A percentile compares a stretch with the other conserved stretches of the same genome.
These are phyloP conservation scores for Aspergillus pseudoviridinutans DNA, from an alignment of 2,329 filamentous ascomycete species.

Conservation along the genomic window DNA sequence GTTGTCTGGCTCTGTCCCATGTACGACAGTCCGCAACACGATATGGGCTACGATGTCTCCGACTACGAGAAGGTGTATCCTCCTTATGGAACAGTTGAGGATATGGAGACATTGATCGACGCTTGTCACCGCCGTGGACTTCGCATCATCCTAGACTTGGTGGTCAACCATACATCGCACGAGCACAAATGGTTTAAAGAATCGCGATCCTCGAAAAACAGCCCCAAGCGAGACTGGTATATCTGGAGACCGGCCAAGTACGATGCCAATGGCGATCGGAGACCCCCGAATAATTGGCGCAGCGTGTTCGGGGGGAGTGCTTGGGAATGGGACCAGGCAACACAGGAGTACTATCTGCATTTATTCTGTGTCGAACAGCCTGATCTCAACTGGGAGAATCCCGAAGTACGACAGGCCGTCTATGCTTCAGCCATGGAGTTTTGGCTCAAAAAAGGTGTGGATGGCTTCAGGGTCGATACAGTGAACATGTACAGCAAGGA, in stretches of 20 bases:
- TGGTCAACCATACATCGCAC: constrained; percentile 72
- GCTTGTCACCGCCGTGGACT: constrained; percentile 60
- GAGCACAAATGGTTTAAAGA: constrained; percentile 69
- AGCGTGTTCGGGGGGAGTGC: constrained; percentile 39
- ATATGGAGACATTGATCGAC: constrained; percentile 59
- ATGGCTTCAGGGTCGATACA: constrained; percentile 69
- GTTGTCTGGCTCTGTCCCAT: constrained; percentile 53
- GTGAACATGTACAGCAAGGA: constrained; percentile 69
- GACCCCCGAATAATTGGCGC: constrained; percentile 69
- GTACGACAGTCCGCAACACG: constrained; percentile 49
- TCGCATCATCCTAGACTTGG: constrained; percentile 68
- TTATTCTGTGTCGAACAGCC: constrained; percentile 72
- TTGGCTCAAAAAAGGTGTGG: constrained; percentile 70
- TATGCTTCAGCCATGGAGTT: constrained; percentile 69
- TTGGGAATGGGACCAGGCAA: constrained; percentile 62
- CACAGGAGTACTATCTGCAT: constrained; percentile 70
- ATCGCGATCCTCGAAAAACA: constrained; percentile 56
- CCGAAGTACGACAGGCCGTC: constrained; percentile 61
- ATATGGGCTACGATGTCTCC: constrained; percentile 52
- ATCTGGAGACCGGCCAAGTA: constrained; percentile 53
- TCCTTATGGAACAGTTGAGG: constrained; percentile 63
- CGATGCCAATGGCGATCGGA: constrained; percentile 53
- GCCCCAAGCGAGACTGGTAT: constrained; percentile 66
- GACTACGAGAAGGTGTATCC: constrained; percentile 59
- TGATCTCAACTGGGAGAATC: constrained; percentile 81